Evolutionary conservation across 108 stramenopile genomes (phyloP).

Genomic region (Pseudonitzschia multiseries): DNA sequence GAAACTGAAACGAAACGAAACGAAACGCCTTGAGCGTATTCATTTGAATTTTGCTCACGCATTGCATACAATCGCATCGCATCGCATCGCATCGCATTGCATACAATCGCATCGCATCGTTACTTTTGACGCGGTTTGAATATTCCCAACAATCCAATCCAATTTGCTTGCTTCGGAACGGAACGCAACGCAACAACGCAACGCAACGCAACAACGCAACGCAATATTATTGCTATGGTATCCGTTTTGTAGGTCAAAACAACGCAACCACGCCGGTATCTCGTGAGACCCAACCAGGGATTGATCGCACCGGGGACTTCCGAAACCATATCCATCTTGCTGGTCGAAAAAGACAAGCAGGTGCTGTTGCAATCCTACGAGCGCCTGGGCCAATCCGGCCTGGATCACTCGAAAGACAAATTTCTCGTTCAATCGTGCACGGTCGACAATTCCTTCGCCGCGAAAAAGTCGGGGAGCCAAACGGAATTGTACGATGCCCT

Average conservation of each 20-base stretch:
- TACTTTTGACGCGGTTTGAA: background rate
- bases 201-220: too few species aligned
- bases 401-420: conserved; percentile 91
- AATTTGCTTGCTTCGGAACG: too few species aligned
- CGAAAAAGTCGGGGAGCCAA: conserved; percentile 31
- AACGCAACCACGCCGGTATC: conserved; percentile 88
- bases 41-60: background rate
- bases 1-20: too few species aligned
- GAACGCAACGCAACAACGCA: too few species aligned
- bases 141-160: background rate
- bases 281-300: conserved; percentile 91
- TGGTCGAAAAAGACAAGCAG: conserved; percentile 89
- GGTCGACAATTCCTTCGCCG: conserved; percentile 55
- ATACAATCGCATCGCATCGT: too few species aligned
- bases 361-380: conserved; percentile 80
- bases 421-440: conserved; percentile 83
- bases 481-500: conserved; percentile 74
- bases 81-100: too few species aligned
- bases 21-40: too few species aligned
- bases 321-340: conserved; percentile 76
- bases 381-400: conserved; percentile 85
- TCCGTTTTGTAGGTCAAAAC: conserved; percentile 74
- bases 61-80: too few species aligned
- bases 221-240: too few species aligned
- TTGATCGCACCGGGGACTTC: conserved; percentile 74